Base-by-base conservation (phyloP, 2,329 filamentous ascomycete species). In the Curvularia spicifera region DNA sequence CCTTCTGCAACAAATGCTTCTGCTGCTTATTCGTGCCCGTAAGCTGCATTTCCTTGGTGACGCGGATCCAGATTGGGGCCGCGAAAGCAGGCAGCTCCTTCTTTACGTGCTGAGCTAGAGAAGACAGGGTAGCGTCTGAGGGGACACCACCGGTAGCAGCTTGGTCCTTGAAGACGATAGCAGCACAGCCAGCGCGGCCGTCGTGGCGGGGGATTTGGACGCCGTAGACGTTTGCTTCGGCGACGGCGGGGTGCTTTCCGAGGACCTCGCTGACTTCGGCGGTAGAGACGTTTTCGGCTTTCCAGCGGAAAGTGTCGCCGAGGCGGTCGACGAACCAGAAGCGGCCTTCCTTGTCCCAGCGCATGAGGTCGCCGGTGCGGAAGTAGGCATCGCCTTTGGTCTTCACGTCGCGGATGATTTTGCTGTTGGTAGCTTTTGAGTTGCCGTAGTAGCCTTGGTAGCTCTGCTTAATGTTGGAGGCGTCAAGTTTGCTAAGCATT, bases 371-470 rank as follows among this genome's bases (percentile, higher is more conserved):
- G 40, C 76, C 76, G 3, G 72, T 71, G 49, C 76, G 67, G 64
- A 76, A 78, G 35, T 71, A 78, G 39, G 75, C 69, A 42, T 78
- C 77, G 1, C 76, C 76, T 35, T 73, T 68, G 15, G 42, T 59
- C 45, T 70, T 73, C 2, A 78, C 76, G 37, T 77, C 62, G 7
- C 70, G 60, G 8, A 78, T 46, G 37, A 77, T 72, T 47, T 77
- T 75, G 24, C 67, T 70, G 7, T 61, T 60, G 2, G 72, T 76
- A 0, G 77, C 77, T 12, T 61, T 64, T 12, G 55, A 45, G 56
- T 78, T 78, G 33, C 70, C 84, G 73, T 85, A 89, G 73, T 93
- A 93, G 3, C 90, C 90, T 24, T 84, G 82, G 73, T 90, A 77
- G 35, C 67, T 70, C n/a, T 50, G 20, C 0, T 80, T 76, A 7